Percentiles rank a stretch among this genome's conserved stretches.
phyloP scores from a whole-genome alignment of 2,329 filamentous ascomycete genomes.

The Albifimbria verrucaria region DNA sequence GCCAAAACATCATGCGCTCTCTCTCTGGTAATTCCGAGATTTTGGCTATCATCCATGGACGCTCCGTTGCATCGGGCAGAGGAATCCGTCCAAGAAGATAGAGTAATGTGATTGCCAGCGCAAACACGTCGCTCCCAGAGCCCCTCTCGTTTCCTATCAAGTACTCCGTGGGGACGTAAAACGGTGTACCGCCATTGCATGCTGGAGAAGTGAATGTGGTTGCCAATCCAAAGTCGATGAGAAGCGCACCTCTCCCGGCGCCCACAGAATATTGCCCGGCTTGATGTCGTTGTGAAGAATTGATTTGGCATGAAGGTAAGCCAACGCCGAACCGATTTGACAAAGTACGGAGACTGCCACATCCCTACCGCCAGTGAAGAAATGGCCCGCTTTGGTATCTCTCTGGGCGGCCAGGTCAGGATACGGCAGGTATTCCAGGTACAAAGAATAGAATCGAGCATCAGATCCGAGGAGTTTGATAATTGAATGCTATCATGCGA shows the following conservation, averaged over 20 bases:
- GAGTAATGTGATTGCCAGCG: not conserved
- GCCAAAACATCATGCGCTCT: not conserved
- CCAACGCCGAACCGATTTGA: slow-evolving; percentile 11
- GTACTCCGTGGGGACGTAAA: slow-evolving; percentile 1
- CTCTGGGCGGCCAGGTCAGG: not conserved
- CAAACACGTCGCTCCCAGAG: not conserved
- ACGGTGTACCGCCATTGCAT: not conserved
- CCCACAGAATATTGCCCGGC: slow-evolving; percentile 13
- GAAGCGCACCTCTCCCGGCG: slow-evolving; percentile 1
- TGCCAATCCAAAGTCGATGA: slow-evolving; percentile 8
- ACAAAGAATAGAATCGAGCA: not conserved
- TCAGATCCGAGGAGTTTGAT: not conserved
- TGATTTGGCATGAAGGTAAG: slow-evolving; percentile 7
- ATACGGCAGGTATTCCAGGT: not conserved
- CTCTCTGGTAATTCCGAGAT: not conserved
- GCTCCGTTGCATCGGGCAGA: not conserved
- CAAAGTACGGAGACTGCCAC: slow-evolving; percentile 9
- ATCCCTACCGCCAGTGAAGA: not conserved
- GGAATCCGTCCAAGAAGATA: not conserved
- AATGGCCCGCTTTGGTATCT: not conserved
- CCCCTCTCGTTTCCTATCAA: not conserved
- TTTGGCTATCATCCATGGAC: not conserved
- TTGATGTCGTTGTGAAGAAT: slow-evolving; percentile 15
- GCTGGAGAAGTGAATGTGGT: not conserved
- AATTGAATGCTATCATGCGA: not conserved